phyloP scores from a whole-genome alignment of 257 asterid species.

The Paraleonurus japonicus region DNA sequence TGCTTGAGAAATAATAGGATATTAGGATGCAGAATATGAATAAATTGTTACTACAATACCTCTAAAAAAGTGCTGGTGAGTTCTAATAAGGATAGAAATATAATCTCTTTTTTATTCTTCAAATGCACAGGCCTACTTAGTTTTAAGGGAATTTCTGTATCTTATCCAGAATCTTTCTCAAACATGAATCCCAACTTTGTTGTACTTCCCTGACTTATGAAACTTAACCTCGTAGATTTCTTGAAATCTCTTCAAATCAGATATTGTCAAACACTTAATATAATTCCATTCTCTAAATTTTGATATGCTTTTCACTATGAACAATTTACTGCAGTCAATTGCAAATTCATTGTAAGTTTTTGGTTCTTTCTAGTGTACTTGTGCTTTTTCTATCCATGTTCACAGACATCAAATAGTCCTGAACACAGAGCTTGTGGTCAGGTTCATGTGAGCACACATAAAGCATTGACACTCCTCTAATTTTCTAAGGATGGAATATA shows the following conservation, averaged over 20 bases:
- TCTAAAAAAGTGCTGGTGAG: neutral
- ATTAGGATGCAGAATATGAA: neutral
- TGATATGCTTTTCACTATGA: neutral
- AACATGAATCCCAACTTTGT: neutral
- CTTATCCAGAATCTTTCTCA: neutral
- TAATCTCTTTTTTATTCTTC: neutral
- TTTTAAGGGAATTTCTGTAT: conserved; percentile 2
- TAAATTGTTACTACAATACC: neutral
- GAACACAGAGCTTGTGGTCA: neutral
- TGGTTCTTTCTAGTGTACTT: neutral
- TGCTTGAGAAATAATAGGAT: conserved; percentile 5
- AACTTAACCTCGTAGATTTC: neutral
- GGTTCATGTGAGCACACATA: neutral
- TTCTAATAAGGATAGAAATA: neutral
- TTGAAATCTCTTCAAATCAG: neutral
- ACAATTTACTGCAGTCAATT: neutral
- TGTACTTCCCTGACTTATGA: neutral
- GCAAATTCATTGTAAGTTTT: neutral
- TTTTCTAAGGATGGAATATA: no score
- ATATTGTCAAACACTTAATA: neutral
- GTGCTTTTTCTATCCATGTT: neutral
- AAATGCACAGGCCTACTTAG: neutral
- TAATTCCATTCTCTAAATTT: neutral
- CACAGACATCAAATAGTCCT: neutral
- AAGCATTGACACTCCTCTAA: neutral